phyloP scores from a whole-genome alignment of 164 flowering plant species.

The Paratinospora sagittata region DNA sequence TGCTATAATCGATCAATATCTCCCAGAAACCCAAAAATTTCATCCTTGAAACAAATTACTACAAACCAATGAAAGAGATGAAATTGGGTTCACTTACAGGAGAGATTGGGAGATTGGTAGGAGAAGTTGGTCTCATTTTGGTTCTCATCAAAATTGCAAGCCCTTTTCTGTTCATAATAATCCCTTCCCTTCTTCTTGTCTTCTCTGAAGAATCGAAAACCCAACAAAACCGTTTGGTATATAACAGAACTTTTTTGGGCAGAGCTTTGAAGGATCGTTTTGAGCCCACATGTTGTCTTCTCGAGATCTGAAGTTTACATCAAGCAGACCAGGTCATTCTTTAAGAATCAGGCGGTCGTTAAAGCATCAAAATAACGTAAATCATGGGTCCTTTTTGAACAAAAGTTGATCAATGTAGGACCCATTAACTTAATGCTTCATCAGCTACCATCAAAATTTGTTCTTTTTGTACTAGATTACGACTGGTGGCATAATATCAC shows the following conservation, averaged over 20 bases:
- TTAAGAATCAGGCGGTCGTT: no score
- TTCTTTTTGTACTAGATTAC: no score
- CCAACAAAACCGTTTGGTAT: not conserved
- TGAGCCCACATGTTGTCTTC: no score
- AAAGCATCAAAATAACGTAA: no score
- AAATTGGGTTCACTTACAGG: constrained; percentile 30
- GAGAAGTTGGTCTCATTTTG: constrained; percentile 52
- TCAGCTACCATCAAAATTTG: no score
- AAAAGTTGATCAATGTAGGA: no score
- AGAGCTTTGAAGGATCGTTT: no score
- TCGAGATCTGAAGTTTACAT: no score
- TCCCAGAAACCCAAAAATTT: not conserved
- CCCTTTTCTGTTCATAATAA: constrained; percentile 37
- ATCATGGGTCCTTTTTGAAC: no score
- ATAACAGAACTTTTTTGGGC: not conserved
- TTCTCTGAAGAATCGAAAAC: not conserved
- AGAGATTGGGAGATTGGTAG: constrained; percentile 35
- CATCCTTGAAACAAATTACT: not conserved
- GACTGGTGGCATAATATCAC: no score
- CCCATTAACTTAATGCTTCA: no score
- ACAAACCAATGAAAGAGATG: not conserved
- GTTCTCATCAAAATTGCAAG: constrained; percentile 59
- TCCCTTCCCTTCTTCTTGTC: not conserved
- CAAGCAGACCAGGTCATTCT: no score
- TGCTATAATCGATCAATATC: constrained; percentile 23